Evolutionary conservation across 805 yeast genomes (phyloP).

Genomic region (Helenozyma rhizophorensis): DNA sequence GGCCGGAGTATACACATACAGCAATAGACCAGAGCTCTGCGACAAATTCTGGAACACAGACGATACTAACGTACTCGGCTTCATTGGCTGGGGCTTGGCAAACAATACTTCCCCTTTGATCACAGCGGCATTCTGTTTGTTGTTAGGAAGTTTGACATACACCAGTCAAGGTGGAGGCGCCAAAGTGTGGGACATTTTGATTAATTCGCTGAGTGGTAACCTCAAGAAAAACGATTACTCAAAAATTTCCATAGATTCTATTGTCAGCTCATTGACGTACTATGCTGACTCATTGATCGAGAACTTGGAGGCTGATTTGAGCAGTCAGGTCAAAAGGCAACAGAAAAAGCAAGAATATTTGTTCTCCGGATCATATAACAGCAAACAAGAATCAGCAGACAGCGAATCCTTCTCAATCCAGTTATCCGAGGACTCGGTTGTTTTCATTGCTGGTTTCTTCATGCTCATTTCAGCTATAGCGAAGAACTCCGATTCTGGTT

Average conservation of each 20-base stretch:
- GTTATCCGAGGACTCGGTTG: constrained; percentile 74
- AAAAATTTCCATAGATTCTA: constrained; percentile 52
- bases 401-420: constrained; percentile 37
- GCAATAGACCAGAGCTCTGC: constrained; percentile 55
- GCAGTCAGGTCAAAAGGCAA: constrained; percentile 23
- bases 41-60: constrained; percentile 56
- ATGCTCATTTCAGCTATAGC: constrained; percentile 49
- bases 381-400: constrained; percentile 7
- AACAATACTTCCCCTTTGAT: constrained; percentile 73
- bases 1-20: constrained; percentile 65
- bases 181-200: constrained; percentile 37
- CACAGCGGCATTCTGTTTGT: constrained; percentile 74
- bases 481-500: constrained; percentile 22
- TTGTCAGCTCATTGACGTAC: constrained; percentile 50
- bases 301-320: constrained; percentile 31
- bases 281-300: constrained; percentile 46
- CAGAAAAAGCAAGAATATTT: constrained; percentile 34
- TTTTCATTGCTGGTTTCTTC: constrained; percentile 69
- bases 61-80: constrained; percentile 63
- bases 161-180: constrained; percentile 50
- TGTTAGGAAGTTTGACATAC: constrained; percentile 70
- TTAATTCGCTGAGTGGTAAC: constrained; percentile 22
- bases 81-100: constrained; percentile 82
- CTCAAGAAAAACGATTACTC: constrained; percentile 36
- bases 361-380: constrained; percentile 4